Conservation (phyloP, 805 yeast genomes). For the Candida pseudofarinosa region DNA sequence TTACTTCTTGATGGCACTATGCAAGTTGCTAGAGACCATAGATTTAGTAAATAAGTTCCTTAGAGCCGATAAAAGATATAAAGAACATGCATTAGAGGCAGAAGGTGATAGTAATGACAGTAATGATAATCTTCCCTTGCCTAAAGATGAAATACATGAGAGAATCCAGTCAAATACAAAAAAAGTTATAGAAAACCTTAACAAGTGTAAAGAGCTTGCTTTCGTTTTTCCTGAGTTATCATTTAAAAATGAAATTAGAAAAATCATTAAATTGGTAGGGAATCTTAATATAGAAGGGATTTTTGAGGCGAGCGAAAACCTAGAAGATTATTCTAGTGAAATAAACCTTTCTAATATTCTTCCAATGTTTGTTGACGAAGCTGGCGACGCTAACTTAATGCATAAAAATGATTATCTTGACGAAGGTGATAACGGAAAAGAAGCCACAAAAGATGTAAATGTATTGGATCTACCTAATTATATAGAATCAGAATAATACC, state of each 20-base stretch:
- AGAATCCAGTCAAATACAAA: slow-evolving; percentile 9
- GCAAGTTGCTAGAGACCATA: slow-evolving; percentile 21
- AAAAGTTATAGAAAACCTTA: slow-evolving; percentile 12
- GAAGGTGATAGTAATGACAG: slow-evolving; percentile 5
- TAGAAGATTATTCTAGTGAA: slow-evolving; percentile 5
- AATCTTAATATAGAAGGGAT: not conserved
- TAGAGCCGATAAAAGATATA: slow-evolving; percentile 1
- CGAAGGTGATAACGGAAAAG: not conserved
- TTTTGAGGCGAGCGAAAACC: not conserved
- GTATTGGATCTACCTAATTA: not conserved
- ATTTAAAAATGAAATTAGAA: slow-evolving; percentile 10
- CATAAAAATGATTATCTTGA: not conserved
- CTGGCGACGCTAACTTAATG: slow-evolving; percentile 3
- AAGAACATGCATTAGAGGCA: not conserved
- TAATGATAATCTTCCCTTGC: not conserved
- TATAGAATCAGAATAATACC: not conserved
- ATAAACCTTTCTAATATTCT: no score
- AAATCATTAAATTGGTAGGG: slow-evolving; percentile 4
- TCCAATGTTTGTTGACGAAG: not conserved
- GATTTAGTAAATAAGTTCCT: slow-evolving; percentile 12
- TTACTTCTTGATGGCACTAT: slow-evolving; percentile 30
- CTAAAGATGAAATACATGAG: slow-evolving; percentile 6
- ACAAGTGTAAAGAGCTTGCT: slow-evolving; percentile 17
- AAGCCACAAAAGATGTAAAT: not conserved
- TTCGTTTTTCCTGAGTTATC: slow-evolving; percentile 23